A percentile compares a stretch with the other conserved stretches of the same genome.
These are phyloP conservation scores for Malus hybrid DNA, from an alignment of 331 rosid genomes.

Conservation along the genomic window DNA sequence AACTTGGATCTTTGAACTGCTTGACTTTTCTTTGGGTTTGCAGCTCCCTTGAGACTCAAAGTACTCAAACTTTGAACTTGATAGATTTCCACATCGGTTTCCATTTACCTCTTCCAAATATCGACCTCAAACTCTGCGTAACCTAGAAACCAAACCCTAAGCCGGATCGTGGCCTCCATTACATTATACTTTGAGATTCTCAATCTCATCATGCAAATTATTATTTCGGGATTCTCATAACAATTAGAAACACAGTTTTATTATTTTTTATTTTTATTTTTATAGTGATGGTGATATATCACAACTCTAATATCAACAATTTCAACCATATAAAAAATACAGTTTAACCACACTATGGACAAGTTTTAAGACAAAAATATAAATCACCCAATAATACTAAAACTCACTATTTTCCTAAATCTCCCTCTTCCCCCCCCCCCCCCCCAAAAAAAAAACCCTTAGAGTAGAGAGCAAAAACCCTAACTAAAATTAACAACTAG, in stretches of 20 bases:
- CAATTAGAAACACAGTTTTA: neutral
- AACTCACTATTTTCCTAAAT: neutral
- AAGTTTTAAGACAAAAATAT: neutral
- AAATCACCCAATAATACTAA: neutral
- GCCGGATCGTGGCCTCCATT: slow-evolving; percentile 2
- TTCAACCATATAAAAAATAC: no score
- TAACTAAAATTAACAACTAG: neutral
- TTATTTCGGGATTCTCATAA: neutral
- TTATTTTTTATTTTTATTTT: no score
- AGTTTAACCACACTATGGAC: neutral
- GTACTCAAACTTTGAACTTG: slow-evolving; percentile 12
- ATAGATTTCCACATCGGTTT: neutral
- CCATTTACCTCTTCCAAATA: slow-evolving; percentile 7
- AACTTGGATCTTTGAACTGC: slow-evolving; percentile 28
- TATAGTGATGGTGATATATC: no score
- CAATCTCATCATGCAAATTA: slow-evolving; percentile 3
- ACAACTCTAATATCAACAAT: no score
- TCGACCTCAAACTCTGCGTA: slow-evolving; percentile 14
- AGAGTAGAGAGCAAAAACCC: neutral
- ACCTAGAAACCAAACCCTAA: neutral
- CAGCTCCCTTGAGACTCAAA: slow-evolving; percentile 18
- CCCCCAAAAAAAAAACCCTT: neutral
- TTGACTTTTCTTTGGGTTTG: slow-evolving; percentile 21
- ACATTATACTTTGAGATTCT: slow-evolving; percentile 23
- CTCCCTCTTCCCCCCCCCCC: neutral